phyloP scores from a whole-genome alignment of 2,329 filamentous ascomycete species.

The Exophiala mesophila region DNA sequence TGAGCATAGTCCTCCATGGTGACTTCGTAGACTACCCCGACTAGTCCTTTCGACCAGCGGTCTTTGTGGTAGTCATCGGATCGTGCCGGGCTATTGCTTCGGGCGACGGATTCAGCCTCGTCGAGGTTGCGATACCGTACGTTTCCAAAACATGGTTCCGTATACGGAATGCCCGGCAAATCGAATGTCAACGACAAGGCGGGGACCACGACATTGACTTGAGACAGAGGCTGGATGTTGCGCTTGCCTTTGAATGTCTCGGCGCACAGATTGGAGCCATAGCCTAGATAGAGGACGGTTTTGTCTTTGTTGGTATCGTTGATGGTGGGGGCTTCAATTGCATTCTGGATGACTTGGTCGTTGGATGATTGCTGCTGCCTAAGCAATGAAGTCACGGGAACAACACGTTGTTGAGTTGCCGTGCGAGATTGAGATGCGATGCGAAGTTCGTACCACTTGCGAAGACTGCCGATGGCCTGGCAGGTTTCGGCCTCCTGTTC shows the following conservation, averaged over 20 bases:
- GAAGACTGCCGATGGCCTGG: too few relatives aligned
- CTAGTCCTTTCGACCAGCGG: conserved; percentile 72
- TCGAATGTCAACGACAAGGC: conserved; percentile 75
- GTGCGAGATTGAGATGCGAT: too few relatives aligned
- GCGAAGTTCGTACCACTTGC: too few relatives aligned
- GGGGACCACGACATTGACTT: conserved; percentile 77
- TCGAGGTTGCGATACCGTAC: conserved; percentile 56
- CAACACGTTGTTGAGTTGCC: conserved; percentile 1
- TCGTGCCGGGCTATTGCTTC: conserved; percentile 8
- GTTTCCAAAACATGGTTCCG: conserved; percentile 90
- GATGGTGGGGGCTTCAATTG: too few relatives aligned
- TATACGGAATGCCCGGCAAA: conserved; percentile 77
- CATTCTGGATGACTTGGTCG: conserved; percentile 5
- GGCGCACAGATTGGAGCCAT: conserved; percentile 81
- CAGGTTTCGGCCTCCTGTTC: too few relatives aligned
- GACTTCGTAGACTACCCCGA: conserved; percentile 95
- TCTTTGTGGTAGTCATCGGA: conserved; percentile 50
- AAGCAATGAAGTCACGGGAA: conserved; percentile 14
- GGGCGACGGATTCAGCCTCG: conserved; percentile 20
- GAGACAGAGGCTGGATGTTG: conserved; percentile 74
- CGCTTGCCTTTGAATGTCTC: conserved; percentile 74
- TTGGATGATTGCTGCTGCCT: conserved; percentile 17
- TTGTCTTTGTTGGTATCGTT: conserved; percentile 15
- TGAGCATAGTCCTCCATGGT: conserved; percentile 73
- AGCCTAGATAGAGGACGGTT: conserved; percentile 76